phyloP scores from a whole-genome alignment of 2,329 filamentous ascomycete genomes.

The Trichoderma pleuroti region DNA sequence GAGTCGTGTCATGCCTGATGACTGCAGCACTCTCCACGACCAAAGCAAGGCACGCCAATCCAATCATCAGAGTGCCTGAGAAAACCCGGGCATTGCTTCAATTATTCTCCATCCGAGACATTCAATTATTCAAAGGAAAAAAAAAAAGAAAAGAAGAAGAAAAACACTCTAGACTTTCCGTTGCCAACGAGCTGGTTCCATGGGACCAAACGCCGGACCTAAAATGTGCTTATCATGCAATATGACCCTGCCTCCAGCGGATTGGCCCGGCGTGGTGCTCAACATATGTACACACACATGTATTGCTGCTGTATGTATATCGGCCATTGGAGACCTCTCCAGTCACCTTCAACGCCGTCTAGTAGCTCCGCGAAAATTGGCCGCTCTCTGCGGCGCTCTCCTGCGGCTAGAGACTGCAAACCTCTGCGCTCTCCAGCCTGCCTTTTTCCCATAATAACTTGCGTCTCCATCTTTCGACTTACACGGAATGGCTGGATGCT shows the following conservation, averaged over 20 bases:
- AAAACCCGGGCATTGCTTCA: background rate
- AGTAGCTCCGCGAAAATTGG: background rate
- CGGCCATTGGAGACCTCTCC: background rate
- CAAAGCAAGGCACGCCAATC: conserved; percentile 15
- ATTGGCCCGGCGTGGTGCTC: background rate
- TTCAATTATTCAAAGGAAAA: too few relatives aligned
- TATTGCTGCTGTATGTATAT: background rate
- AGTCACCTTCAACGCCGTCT: background rate
- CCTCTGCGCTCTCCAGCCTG: background rate
- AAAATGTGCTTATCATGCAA: background rate
- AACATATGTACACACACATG: background rate
- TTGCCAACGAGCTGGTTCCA: background rate
- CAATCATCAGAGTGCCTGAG: background rate
- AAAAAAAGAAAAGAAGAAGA: background rate
- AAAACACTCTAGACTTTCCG: background rate
- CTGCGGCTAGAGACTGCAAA: background rate
- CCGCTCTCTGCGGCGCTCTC: background rate
- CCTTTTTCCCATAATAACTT: background rate
- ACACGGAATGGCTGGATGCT: conserved; percentile 18
- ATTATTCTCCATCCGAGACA: background rate
- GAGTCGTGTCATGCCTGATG: conserved; percentile 8
- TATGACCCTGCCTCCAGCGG: conserved; percentile 1
- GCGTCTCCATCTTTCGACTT: conserved; percentile 15
- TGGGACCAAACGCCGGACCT: background rate
- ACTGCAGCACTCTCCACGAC: background rate